phyloP scores from a whole-genome alignment of 129 eudicot genomes.

The Chrysanthemum lavandulifolium region DNA sequence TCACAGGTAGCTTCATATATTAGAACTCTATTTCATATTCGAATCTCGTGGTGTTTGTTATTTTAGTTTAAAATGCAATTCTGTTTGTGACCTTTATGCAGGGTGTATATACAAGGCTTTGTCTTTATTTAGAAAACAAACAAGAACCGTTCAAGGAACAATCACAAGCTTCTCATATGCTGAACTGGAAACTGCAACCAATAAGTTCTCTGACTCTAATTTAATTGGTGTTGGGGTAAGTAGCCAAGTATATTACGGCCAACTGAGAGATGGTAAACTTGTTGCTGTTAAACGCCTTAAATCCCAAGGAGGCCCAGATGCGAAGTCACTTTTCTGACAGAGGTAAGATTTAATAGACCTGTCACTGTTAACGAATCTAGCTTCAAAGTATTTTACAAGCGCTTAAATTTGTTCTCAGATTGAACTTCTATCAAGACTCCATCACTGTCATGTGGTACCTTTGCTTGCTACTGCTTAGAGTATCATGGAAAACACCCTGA shows the following conservation, averaged over 20 bases:
- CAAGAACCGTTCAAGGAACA: constrained; percentile 55
- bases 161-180: constrained; percentile 57
- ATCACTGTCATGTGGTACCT: constrained; percentile 93
- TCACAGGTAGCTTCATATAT: constrained; percentile 43
- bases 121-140: constrained; percentile 47
- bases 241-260: constrained; percentile 87
- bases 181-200: constrained; percentile 79
- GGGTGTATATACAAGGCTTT: constrained; percentile 64
- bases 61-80: background rate
- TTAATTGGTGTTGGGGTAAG: constrained; percentile 88
- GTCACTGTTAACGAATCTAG: background rate
- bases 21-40: background rate
- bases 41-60: background rate
- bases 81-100: constrained; percentile 30
- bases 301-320: constrained; percentile 60
- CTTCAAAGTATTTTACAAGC: background rate
- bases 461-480: constrained; percentile 77
- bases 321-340: constrained; percentile 64
- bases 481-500: constrained; percentile 63
- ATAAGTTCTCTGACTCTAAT: constrained; percentile 65
- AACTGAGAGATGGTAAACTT: constrained; percentile 66
- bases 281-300: constrained; percentile 88
- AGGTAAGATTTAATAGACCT: constrained; percentile 43
- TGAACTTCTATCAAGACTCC: constrained; percentile 80
- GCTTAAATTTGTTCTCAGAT: constrained; percentile 44